These are phyloP conservation scores for Candida sp. DNA, from an alignment of 1,139 yeast species.

Conservation along the genomic window DNA sequence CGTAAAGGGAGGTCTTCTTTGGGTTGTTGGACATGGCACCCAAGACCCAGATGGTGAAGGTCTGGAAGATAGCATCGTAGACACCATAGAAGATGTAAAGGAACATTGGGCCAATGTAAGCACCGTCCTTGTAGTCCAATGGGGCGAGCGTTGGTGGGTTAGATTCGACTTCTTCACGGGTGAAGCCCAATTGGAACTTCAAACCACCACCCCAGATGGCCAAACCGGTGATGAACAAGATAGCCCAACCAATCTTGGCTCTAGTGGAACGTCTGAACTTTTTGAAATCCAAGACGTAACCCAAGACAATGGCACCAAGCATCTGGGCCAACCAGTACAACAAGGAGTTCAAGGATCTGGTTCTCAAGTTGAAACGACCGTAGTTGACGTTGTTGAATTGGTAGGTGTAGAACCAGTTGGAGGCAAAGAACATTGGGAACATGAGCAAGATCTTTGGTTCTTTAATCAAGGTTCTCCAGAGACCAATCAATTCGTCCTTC, in stretches of 20 bases:
- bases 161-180: conserved; percentile 38
- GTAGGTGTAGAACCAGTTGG: conserved; percentile 71
- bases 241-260: conserved; percentile 50
- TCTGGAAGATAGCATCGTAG: conserved; percentile 63
- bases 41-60: conserved; percentile 57
- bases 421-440: conserved; percentile 66
- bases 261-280: conserved; percentile 44
- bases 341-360: conserved; percentile 62
- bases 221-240: conserved; percentile 45
- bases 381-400: conserved; percentile 64
- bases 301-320: conserved; percentile 57
- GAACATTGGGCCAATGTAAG: conserved; percentile 63
- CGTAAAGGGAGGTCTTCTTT: conserved; percentile 58
- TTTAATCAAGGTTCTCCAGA: conserved; percentile 39
- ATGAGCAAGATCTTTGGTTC: conserved; percentile 53
- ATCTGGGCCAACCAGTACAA: conserved; percentile 67
- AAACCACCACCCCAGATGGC: conserved; percentile 70
- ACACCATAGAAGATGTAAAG: conserved; percentile 64
- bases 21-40: conserved; percentile 65
- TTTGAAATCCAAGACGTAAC: conserved; percentile 50
- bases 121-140: conserved; percentile 49
- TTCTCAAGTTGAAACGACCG: conserved; percentile 58
- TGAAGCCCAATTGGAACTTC: conserved; percentile 50
- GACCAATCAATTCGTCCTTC: conserved; percentile 47
- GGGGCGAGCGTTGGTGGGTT: conserved; percentile 22